Evolutionary conservation across 257 asterid species (phyloP).

Genomic region (Solanum raphanifolium): DNA sequence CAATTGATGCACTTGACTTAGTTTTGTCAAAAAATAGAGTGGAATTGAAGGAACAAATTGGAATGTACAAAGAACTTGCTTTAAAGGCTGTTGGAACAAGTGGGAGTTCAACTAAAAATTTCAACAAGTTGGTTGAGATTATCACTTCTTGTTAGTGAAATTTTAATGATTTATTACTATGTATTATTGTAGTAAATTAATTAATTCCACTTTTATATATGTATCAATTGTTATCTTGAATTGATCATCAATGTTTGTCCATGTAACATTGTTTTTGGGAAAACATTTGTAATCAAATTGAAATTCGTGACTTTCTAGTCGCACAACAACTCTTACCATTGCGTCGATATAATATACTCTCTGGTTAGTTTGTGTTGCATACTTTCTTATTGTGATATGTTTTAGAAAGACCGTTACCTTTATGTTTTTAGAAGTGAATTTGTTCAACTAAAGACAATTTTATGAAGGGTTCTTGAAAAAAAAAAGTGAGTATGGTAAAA

Average conservation of each 20-base stretch:
- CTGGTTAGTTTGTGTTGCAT: background rate
- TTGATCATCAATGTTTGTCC: background rate
- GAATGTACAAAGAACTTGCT: conserved; percentile 20
- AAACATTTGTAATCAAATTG: background rate
- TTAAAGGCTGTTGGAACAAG: conserved; percentile 24
- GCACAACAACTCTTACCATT: background rate
- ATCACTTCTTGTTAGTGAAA: conserved; percentile 4
- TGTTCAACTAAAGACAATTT: background rate
- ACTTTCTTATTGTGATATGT: background rate
- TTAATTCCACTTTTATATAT: background rate
- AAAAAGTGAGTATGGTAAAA: too few species aligned
- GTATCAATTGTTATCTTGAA: background rate
- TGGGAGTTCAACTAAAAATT: conserved; percentile 32
- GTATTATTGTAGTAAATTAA: too few species aligned
- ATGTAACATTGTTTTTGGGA: background rate
- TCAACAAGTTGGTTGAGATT: conserved; percentile 19
- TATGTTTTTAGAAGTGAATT: background rate
- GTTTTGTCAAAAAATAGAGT: conserved; percentile 15
- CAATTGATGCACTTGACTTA: conserved; percentile 17
- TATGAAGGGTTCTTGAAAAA: too few species aligned
- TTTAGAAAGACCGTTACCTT: too few species aligned
- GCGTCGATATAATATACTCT: background rate
- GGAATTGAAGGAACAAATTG: conserved; percentile 22
- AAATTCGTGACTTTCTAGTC: background rate
- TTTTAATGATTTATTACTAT: background rate